phyloP scores from a whole-genome alignment of 2,329 filamentous ascomycete species.

The Colletotrichum liriopes region DNA sequence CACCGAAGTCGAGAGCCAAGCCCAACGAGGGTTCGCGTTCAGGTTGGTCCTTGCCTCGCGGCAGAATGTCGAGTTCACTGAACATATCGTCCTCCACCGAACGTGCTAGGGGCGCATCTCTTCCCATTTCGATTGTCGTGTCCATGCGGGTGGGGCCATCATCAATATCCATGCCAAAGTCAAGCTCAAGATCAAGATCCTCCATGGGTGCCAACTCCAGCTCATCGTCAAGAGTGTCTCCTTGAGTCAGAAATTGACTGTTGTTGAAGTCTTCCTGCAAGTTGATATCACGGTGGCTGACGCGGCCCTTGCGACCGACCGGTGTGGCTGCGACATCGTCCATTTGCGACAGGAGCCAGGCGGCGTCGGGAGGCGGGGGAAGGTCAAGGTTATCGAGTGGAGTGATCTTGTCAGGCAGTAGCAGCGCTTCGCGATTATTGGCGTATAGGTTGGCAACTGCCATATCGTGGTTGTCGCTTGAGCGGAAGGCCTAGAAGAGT shows the following conservation, averaged over 20 bases:
- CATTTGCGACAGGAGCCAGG: conserved; percentile 84
- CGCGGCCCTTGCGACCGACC: conserved; percentile 70
- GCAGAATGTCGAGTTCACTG: conserved; percentile 73
- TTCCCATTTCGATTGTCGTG: conserved; percentile 87
- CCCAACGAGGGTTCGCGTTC: conserved; percentile 71
- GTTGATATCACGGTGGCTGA: conserved; percentile 76
- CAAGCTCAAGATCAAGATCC: conserved; percentile 81
- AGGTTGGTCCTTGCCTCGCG: conserved; percentile 69
- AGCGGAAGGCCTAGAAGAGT: conserved; percentile 84
- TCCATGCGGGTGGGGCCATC: conserved; percentile 69
- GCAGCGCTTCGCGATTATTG: conserved; percentile 87
- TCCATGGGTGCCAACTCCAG: conserved; percentile 70
- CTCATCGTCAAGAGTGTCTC: conserved; percentile 72
- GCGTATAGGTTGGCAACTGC: conserved; percentile 82
- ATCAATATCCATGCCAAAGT: conserved; percentile 82
- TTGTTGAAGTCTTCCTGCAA: conserved; percentile 78
- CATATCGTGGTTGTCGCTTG: conserved; percentile 94
- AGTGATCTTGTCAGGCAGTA: conserved; percentile 92
- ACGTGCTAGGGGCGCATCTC: conserved; percentile 82
- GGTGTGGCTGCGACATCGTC: conserved; percentile 72
- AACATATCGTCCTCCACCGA: conserved; percentile 80
- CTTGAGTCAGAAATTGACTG: conserved; percentile 86
- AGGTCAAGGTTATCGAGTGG: conserved; percentile 86
- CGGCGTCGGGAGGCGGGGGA: conserved; percentile 89
- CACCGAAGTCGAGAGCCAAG: conserved; percentile 68